Evolutionary conservation across 352 stramenopile species (phyloP), one percentile per base, ranked within the genome.

Genomic region (Peronospora belbahrii): DNA sequence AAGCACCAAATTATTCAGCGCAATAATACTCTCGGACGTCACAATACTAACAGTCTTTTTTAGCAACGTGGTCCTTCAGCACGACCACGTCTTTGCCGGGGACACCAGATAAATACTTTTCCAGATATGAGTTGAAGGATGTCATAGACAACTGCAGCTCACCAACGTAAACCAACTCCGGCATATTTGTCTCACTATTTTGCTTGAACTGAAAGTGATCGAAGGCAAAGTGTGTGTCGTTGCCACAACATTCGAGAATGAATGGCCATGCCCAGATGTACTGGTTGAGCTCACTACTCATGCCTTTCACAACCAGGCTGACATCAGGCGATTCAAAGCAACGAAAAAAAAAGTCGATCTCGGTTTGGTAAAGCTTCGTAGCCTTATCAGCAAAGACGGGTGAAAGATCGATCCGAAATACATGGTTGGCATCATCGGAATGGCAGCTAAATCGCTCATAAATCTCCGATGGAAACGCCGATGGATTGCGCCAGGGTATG

Each of bases 251-350:
- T 56, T 89, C 74, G 14, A 89, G 55, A 42, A 89, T 82, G 43
- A 87, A 89, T 4, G 78, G 70, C 74, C 74, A 89, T 8, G 72
- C 70, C 78, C 78, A 89, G 27, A 89, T 79, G 48, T 86, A 86
- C 64, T 78, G 74, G 42, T 85, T 89, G 41, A 89, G 53, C 32
- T 86, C 74, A 40, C 73, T 89, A 13, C 64, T 70, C 73, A 89
- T 87, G 20, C 78, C 78, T 42, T 89, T 89, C 19, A 89, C 73
- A 10, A 86, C 69, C 9, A 89, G 49, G 31, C 71, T 89, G 24
- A 85, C 78, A 36, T 84, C 74, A n/a, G 78, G 61, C 11, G 74
- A 86, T 43, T 89, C 75, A 38, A 89, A 87, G 51, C 74, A 85
- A 42, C 66, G 56, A 40, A 76, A 80, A 47, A 78, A 80, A 36